These are phyloP conservation scores for Aspergillus pseudonomiae DNA, from an alignment of 2,329 filamentous ascomycete species.

Conservation along the genomic window DNA sequence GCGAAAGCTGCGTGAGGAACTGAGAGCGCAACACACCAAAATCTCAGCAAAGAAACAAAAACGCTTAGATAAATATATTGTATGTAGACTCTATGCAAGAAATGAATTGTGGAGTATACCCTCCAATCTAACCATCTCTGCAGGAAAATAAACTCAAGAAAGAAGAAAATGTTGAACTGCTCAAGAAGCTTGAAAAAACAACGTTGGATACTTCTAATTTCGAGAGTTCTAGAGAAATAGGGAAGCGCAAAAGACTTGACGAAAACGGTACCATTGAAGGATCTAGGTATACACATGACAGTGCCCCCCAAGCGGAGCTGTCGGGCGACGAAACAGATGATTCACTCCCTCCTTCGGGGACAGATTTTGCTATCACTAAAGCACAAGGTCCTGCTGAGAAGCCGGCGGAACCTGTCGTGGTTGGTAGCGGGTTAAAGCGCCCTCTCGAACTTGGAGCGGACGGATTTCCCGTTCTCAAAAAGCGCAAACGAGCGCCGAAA, in stretches of 20 bases:
- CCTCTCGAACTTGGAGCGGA: slow-evolving; percentile 79
- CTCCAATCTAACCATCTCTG: slow-evolving; percentile 20
- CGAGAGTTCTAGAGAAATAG: slow-evolving; percentile 75
- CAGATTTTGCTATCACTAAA: slow-evolving; percentile 20
- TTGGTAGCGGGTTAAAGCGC: slow-evolving; percentile 81
- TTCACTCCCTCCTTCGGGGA: slow-evolving; percentile 33
- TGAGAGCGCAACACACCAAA: slow-evolving; percentile 57
- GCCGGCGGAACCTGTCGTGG: slow-evolving; percentile 16
- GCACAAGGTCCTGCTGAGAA: slow-evolving; percentile 55
- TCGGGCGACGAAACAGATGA: slow-evolving; percentile 40
- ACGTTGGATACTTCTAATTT: slow-evolving; percentile 83
- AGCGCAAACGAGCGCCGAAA: slow-evolving; percentile 72
- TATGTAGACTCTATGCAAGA: slow-evolving; percentile 32
- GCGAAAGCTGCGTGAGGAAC: slow-evolving; percentile 55
- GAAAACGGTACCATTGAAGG: slow-evolving; percentile 48
- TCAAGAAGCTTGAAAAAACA: slow-evolving; percentile 77
- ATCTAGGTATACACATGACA: slow-evolving; percentile 22
- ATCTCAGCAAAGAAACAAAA: slow-evolving; percentile 69
- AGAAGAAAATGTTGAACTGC: slow-evolving; percentile 82
- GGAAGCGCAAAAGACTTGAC: slow-evolving; percentile 69
- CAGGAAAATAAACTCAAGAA: slow-evolving; percentile 89
- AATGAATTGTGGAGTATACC: neutral
- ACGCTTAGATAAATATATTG: slow-evolving; percentile 69
- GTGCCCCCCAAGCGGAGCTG: slow-evolving; percentile 31
- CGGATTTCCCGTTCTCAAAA: slow-evolving; percentile 80